phyloP scores from a whole-genome alignment of 2,329 filamentous ascomycete species.

The Beauveria pseudobassiana region DNA sequence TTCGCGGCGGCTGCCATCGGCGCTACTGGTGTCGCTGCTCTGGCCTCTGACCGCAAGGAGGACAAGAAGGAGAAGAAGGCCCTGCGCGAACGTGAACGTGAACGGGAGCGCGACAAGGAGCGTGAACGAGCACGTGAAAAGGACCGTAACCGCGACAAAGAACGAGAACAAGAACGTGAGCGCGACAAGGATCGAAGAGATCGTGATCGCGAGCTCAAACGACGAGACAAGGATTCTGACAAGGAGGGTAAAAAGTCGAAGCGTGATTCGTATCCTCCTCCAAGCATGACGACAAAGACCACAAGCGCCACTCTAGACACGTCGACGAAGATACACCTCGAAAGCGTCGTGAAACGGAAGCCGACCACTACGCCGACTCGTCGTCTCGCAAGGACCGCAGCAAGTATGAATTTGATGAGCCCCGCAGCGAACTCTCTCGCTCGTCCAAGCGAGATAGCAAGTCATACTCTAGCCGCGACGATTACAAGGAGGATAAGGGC shows the following conservation, averaged over 20 bases:
- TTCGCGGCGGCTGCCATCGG: constrained; percentile 42
- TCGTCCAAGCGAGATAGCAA: constrained; percentile 18
- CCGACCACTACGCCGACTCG: constrained; percentile 18
- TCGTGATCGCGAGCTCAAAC: constrained; percentile 23
- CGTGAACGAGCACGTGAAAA: constrained; percentile 16
- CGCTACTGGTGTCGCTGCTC: constrained; percentile 33
- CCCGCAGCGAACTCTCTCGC: constrained; percentile 19
- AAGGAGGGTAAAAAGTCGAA: constrained; percentile 22
- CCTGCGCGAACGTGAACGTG: constrained; percentile 12
- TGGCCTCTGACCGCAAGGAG: constrained; percentile 21
- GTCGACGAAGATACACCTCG: constrained; percentile 25
- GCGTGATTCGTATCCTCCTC: constrained; percentile 21
- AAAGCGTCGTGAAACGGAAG: constrained; percentile 22
- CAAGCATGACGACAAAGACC: constrained; percentile 21
- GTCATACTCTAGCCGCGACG: constrained; percentile 19
- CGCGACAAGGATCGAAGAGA: constrained; percentile 20
- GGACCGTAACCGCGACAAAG: constrained; percentile 13
- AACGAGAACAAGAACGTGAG: constrained; percentile 18
- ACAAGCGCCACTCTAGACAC: constrained; percentile 23
- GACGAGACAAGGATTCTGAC: constrained; percentile 7
- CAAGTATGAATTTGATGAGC: constrained; percentile 23
- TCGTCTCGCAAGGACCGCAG: constrained; percentile 21
- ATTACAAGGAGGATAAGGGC: constrained; percentile 21
- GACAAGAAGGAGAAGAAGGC: constrained; percentile 17
- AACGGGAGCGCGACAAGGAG: not conserved